phyloP scores from a whole-genome alignment of 2,329 filamentous ascomycete genomes.

The Fusarium sororula region DNA sequence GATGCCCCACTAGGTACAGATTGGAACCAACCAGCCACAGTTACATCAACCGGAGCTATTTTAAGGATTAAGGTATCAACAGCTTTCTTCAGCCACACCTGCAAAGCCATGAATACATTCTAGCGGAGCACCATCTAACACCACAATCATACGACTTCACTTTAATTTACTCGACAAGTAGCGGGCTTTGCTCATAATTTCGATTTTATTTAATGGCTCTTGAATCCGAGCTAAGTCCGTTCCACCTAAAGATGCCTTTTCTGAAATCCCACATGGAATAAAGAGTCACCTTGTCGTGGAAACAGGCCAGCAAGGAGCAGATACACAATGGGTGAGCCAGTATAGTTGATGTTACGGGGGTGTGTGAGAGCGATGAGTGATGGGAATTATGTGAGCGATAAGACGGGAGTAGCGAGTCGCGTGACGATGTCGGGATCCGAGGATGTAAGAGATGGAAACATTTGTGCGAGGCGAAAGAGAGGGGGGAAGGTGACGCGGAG shows the following conservation, averaged over 20 bases:
- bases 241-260: slow-evolving; percentile 32
- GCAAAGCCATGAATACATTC: background rate
- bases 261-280: slow-evolving; percentile 28
- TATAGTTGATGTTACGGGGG: slow-evolving; percentile 35
- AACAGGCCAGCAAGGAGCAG: slow-evolving; percentile 28
- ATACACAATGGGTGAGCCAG: slow-evolving; percentile 31
- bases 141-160: slow-evolving; percentile 1
- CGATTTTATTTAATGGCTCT: slow-evolving; percentile 37
- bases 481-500: slow-evolving; percentile 36
- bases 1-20: slow-evolving; percentile 25
- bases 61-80: slow-evolving; percentile 18
- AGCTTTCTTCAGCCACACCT: slow-evolving; percentile 7
- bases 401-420: slow-evolving; percentile 35
- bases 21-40: slow-evolving; percentile 18
- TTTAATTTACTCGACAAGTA: background rate
- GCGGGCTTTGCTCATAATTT: slow-evolving; percentile 32
- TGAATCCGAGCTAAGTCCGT: slow-evolving; percentile 39
- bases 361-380: slow-evolving; percentile 43
- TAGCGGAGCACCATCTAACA: background rate
- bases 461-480: slow-evolving; percentile 38
- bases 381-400: slow-evolving; percentile 42
- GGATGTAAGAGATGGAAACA: slow-evolving; percentile 35
- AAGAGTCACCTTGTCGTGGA: slow-evolving; percentile 23
- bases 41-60: background rate
- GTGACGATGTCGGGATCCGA: slow-evolving; percentile 32